Evolutionary conservation across 768 basidiomycete genomes (phyloP), one percentile per base, ranked within the genome.

Genomic region (Boletus reticuloceps): DNA sequence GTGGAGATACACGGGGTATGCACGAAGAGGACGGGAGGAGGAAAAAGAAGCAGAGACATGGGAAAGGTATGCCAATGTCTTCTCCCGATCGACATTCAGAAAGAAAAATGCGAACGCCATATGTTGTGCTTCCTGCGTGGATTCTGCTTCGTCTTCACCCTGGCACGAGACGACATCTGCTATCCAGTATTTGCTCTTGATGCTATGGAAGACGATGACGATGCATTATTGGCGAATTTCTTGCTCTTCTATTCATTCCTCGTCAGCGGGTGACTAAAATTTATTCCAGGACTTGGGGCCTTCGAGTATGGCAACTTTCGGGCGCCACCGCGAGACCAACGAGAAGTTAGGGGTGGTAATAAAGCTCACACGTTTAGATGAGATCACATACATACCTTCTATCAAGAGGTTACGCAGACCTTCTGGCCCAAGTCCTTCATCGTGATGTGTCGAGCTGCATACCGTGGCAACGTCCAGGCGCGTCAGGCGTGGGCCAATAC

Each of bases 351-450:
- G 69, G 79, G 81, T 55, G 88, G 88, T 44, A 89, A 89, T 67
- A 81, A 82, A 72, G 85, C 87, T 38, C 74, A 77, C 72, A 86
- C 86, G 19, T 89, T 88, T 75, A 84, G 78, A 73, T 78, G 78
- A 71, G 48, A 48, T 58, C 53, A 47, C 43, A 51, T 54, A 44
- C 48, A 48, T 55, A 50, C 44, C 50, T 55, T 42, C 44, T 43
- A 50, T 54, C 53, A 25, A 40, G 51, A 54, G 36, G 51, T 47
- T 46, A 29, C 22, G 17, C 51, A 41, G 50, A 25, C 29, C 36
- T 55, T 25, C 34, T 19, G 22, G 27, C 41, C 31, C 25, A 43
- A 39, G 5, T 19, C 42, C 42, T n/a, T 42, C 17, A 25, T 47
- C 25, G 25, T 25, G 22, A 52, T 53, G 41, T 45, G 45, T 53